Evolutionary conservation across 2,329 filamentous ascomycete genomes (phyloP), one percentile per base, ranked within the genome.

Genomic region (Fusarium pseudograminearum): DNA sequence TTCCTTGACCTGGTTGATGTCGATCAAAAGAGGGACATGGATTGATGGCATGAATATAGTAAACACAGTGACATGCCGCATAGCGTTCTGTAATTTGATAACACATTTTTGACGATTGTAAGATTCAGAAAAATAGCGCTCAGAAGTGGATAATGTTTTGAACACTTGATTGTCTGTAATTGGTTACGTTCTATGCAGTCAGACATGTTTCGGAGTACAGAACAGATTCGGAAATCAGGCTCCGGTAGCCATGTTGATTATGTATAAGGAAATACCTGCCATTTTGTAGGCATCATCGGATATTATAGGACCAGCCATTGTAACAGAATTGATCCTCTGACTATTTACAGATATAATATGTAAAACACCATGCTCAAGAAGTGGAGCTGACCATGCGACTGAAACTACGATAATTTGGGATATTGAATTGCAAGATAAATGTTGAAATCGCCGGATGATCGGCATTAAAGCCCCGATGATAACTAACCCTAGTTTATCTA

Each of bases 41-140:
- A 76, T 97, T 93, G 71, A 97, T 85, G 36, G 92, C 89, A 78
- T 97, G 93, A 75, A 90, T 86, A 83, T 94, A 93, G 83, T 97
- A 97, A 71, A 94, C 85, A 80, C 52, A 55, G 22, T 31, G 22
- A 10, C 52, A 55, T 15, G 22, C 22, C 4, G 22, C 4, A 28
- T 55, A 55, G 1, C 12, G 7, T 24, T 55, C 52, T 8, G 4
- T 12, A 5, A 55, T 4, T 18, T 55, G 40, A 30, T 22, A 36
- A 20, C 52, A 55, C 52, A 55, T 55, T 14, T 4, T 38, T 36
- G 18, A 28, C 5, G 20, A n/a, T 28, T 51, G 24, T 20, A 15
- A 28, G 18, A 9, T 20, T 34, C 4, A 20, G 5, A 7, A 16
- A 28, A 51, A 18, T 28, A 2, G 3, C 22, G 33, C 8, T 36